A percentile compares a stretch with the other conserved stretches of the same genome.
These are phyloP conservation scores for Calonectria henricotiae DNA, from an alignment of 2,329 filamentous ascomycete genomes.

Conservation along the genomic window DNA sequence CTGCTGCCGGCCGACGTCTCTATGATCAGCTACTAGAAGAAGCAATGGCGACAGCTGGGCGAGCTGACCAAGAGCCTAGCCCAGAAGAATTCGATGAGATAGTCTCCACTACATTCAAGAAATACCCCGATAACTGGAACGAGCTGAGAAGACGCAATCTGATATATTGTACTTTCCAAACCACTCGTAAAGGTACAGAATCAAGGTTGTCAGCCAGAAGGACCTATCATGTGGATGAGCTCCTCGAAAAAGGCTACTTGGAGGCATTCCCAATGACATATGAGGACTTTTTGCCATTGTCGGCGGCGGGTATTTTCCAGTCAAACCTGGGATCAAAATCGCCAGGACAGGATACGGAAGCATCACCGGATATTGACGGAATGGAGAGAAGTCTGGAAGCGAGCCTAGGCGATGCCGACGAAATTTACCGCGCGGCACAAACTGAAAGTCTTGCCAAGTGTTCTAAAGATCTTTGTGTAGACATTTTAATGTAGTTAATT, in stretches of 20 bases:
- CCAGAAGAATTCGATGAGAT: slow-evolving; percentile 44
- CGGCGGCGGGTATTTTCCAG: slow-evolving; percentile 67
- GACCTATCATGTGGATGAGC: slow-evolving; percentile 47
- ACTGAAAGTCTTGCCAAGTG: slow-evolving; percentile 48
- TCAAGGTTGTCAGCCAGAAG: background rate
- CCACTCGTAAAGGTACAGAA: slow-evolving; percentile 41
- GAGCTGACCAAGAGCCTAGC: background rate
- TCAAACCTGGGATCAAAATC: slow-evolving; percentile 57
- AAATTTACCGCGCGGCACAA: slow-evolving; percentile 39
- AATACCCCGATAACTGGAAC: slow-evolving; percentile 62
- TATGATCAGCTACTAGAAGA: slow-evolving; percentile 63
- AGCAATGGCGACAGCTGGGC: slow-evolving; percentile 46
- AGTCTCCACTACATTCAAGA: slow-evolving; percentile 53
- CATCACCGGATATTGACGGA: slow-evolving; percentile 32
- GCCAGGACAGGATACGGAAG: slow-evolving; percentile 13
- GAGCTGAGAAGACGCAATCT: slow-evolving; percentile 57
- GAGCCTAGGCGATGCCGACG: slow-evolving; percentile 37
- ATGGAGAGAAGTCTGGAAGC: slow-evolving; percentile 37
- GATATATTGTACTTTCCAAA: slow-evolving; percentile 58
- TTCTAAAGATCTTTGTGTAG: slow-evolving; percentile 39
- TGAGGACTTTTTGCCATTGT: slow-evolving; percentile 69
- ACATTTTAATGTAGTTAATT: slow-evolving; percentile 29
- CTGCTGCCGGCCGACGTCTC: slow-evolving; percentile 60
- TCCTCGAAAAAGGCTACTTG: slow-evolving; percentile 57
- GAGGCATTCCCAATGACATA: slow-evolving; percentile 65